Percentiles rank a stretch among this genome's conserved stretches.
phyloP scores from a whole-genome alignment of 768 basidiomycete genomes.

The Chlorophyllum brunneum region DNA sequence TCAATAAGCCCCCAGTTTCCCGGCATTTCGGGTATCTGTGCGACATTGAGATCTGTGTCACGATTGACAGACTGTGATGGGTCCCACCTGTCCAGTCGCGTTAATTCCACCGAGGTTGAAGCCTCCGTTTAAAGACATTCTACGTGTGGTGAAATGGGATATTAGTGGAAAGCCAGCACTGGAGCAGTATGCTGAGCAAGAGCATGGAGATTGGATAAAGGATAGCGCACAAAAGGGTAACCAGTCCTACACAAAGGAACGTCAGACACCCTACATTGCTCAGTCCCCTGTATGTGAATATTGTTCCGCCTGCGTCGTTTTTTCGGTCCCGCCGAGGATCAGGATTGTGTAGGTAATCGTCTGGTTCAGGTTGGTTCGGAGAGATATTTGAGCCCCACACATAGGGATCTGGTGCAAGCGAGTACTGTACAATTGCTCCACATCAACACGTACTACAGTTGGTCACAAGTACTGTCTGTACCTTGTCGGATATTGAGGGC shows the following conservation, averaged over 20 bases:
- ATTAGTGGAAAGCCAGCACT: slow-evolving; percentile 66
- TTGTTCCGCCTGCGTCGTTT: slow-evolving; percentile 51
- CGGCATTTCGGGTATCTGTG: slow-evolving; percentile 50
- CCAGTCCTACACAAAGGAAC: slow-evolving; percentile 46
- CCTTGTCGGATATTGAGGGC: slow-evolving; percentile 61
- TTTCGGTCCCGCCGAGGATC: slow-evolving; percentile 61
- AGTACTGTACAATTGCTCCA: slow-evolving; percentile 44
- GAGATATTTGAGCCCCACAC: slow-evolving; percentile 71
- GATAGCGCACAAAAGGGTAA: slow-evolving; percentile 55
- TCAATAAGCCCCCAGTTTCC: slow-evolving; percentile 78
- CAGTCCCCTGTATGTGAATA: slow-evolving; percentile 68
- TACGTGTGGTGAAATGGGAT: slow-evolving; percentile 46
- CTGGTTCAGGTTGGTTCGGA: slow-evolving; percentile 51
- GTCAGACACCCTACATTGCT: slow-evolving; percentile 69
- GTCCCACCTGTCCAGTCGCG: slow-evolving; percentile 60
- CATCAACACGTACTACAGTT: slow-evolving; percentile 8
- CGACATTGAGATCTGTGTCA: slow-evolving; percentile 2
- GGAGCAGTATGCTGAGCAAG: slow-evolving; percentile 2
- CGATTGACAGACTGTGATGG: background rate
- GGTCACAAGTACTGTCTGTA: slow-evolving; percentile 16
- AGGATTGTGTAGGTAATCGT: slow-evolving; percentile 73
- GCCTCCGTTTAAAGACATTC: slow-evolving; percentile 48
- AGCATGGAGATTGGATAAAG: background rate
- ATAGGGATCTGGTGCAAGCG: slow-evolving; percentile 68
- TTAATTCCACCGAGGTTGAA: slow-evolving; percentile 80